These are phyloP conservation scores for Knoxia roxburghii DNA, from an alignment of 257 asterid species.

Conservation along the genomic window DNA sequence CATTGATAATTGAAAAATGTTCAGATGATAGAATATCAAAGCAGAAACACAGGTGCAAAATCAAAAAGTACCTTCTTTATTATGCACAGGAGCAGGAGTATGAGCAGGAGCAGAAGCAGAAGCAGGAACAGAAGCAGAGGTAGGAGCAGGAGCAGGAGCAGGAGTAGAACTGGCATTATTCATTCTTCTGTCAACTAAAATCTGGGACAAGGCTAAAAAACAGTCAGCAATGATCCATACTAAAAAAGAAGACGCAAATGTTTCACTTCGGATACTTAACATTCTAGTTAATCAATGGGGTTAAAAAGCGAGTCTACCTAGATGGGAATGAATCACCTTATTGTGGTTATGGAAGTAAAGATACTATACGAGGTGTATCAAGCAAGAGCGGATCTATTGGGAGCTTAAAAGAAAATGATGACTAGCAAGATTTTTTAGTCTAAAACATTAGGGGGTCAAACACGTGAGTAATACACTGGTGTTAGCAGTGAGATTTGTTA, in stretches of 20 bases:
- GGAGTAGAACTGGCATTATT: conserved; percentile 37
- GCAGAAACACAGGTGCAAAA: background rate
- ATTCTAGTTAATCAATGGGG: background rate
- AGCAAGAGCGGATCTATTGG: background rate
- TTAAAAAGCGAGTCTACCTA: background rate
- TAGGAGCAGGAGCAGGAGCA: no score
- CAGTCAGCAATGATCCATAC: background rate
- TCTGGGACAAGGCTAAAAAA: conserved; percentile 31
- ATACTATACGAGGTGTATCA: background rate
- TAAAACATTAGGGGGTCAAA: background rate
- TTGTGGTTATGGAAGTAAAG: background rate
- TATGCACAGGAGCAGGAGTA: conserved; percentile 41
- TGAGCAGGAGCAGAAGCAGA: no score
- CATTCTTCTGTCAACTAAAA: conserved; percentile 56
- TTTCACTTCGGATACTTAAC: background rate
- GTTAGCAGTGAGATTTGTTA: background rate
- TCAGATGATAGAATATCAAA: background rate
- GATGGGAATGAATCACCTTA: background rate
- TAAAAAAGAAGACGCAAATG: conserved; percentile 10
- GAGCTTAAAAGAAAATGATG: background rate
- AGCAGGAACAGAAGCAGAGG: no score
- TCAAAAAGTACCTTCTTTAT: conserved; percentile 49
- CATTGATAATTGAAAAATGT: no score
- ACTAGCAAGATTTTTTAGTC: no score
- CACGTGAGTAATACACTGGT: background rate